Evolutionary conservation across 192 early-diverging fungal species (phyloP).

Genomic region (Backusella morwellensis): DNA sequence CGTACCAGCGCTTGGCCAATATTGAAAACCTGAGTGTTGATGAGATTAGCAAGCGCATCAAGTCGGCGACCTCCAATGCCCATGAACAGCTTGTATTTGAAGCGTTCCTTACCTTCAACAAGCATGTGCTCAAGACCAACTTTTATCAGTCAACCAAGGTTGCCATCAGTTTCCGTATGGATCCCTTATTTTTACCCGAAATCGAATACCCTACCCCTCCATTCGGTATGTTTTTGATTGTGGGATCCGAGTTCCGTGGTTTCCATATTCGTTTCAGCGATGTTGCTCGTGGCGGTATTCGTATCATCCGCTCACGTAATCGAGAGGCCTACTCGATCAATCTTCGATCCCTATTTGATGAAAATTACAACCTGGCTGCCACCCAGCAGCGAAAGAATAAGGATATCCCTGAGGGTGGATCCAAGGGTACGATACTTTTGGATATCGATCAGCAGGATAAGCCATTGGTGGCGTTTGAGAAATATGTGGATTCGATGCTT

Average conservation of each 20-base stretch:
- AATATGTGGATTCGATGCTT: conserved; percentile 95
- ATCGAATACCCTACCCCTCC: conserved; percentile 92
- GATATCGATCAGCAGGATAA: conserved; percentile 95
- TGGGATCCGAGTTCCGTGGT: conserved; percentile 97
- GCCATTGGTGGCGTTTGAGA: conserved; percentile 92
- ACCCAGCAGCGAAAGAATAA: conserved; percentile 99
- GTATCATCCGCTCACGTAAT: conserved; percentile 96
- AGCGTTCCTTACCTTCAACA: conserved; percentile 94
- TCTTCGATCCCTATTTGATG: conserved; percentile 93
- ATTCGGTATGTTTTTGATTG: conserved; percentile 94
- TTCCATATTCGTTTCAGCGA: conserved; percentile 99
- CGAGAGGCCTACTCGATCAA: conserved; percentile 97
- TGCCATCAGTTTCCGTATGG: conserved; percentile 95
- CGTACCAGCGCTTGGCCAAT: conserved; percentile 85
- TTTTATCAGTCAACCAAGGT: conserved; percentile 99
- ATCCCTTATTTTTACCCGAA: conserved; percentile 86
- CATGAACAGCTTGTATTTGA: conserved; percentile 96
- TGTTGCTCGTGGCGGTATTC: conserved; percentile 97
- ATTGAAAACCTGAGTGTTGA: conserved; percentile 72
- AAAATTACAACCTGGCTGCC: conserved; percentile 95
- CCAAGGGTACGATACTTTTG: conserved; percentile 97
- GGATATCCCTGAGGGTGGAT: conserved; percentile 98
- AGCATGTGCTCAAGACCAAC: conserved; percentile 98
- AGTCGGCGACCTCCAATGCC: conserved; percentile 82
- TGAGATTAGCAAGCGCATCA: conserved; percentile 87